Evolutionary conservation across 108 stramenopile genomes (phyloP), one percentile per base, ranked within the genome.

Genomic region (Hondaea fermentalgiana): DNA sequence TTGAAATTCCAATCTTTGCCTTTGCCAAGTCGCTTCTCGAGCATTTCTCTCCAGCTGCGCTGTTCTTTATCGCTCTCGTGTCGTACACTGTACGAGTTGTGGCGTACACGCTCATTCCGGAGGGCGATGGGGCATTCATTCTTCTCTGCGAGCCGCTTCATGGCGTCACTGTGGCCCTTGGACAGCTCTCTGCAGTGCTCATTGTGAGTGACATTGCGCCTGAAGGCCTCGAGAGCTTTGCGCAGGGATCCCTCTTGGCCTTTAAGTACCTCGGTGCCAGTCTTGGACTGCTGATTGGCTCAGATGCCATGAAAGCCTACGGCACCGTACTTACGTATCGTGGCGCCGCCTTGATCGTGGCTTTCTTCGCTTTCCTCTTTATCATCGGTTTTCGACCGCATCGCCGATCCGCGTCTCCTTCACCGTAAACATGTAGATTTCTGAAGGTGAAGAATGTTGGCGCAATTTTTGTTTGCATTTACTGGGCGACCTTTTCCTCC

Each of bases 1-100:
- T 89, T n/a, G 88, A 89, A 4, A 72, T 89, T 23, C 88, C 88
- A 0, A 21, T 71, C 71, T 89, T 89, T 44, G 16, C 21, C 10
- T 57, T 51, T 17, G 88, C 69, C 23, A 14, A 19, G 19, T n/a
- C 5, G 43, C 88, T 89, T 23, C 14, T 89, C 45, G 6, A 76
- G 1, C 60, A 28, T 25, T 12, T 72, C 44, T n/a, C 35, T 2
- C 29, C 72, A 5, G 16, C 47, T 5, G 23, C 44, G 35, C 88
- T 89, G 25, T 17, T 89, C 5, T 28, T 43, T 19, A 42, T 89
- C 51, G 71, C 69, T 8, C n/a, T 49, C 53, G 28, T 89, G 42
- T 17, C 35, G 19, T 89, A 25, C 5, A 8, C 88, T 0, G 5
- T 28, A 14, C 88, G 88, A 10, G 71, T 6, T 10, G 8, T 72